Evolutionary conservation across 768 basidiomycete species (phyloP), one percentile per base, ranked within the genome.

Genomic region (Tephrocybe sp.): DNA sequence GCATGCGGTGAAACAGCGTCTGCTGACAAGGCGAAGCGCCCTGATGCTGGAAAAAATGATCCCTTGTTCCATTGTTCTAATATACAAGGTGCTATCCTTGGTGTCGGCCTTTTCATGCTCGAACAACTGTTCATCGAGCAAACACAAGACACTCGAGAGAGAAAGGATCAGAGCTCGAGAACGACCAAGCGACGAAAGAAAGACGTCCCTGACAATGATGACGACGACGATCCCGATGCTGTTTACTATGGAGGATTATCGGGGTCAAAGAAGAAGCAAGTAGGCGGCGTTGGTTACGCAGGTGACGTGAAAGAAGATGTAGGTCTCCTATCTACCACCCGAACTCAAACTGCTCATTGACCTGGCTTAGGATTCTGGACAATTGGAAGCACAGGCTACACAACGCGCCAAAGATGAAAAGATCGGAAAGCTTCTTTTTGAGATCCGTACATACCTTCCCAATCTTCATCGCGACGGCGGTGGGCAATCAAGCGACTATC

Each of bases 51-150:
- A 8, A 66, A 70, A 23, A 78, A 82, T 38, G 78, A 80, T 47
- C 75, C 77, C 11, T 68, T 95, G 50, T 91, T 94, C 62, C 94
- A 97, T 68, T 97, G 94, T 66, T 78, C 90, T 5, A 88, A 91
- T 61, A 64, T 95, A 29, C 88, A 97, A 69, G 94, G 94, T 31
- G 81, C 91, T 12, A 84, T 97, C 55, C 73, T 97, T 4, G 94
- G 94, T n/a, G 77, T 95, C 31, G 94, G 94, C 8, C 77, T 95
- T 37, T 82, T 82, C 29, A 91, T 91, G 82, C 76, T 95, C 36
- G 91, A 95, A 65, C 75, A 81, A 46, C 67, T 77, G 29, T 94
- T 86, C 61, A 64, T 74, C 29, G 81, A 86, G 33, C 80, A 83
- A 45, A 68, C 56, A 27, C 68, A 71, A 48, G 72, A 73, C 24